Evolutionary conservation across 805 yeast genomes (phyloP).

Genomic region (Candida jianshihensis): DNA sequence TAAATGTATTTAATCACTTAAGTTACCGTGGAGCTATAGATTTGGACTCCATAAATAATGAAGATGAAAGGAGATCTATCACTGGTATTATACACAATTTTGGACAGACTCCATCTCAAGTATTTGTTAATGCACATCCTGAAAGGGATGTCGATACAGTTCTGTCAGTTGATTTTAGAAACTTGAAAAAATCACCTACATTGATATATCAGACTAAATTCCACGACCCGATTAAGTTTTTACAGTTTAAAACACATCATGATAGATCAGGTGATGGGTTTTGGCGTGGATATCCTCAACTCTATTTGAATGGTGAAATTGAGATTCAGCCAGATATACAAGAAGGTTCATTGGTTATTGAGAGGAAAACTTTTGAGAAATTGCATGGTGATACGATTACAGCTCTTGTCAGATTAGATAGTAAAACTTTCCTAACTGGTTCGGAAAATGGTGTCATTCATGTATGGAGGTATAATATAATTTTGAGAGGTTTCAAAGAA

Average conservation of each 20-base stretch:
- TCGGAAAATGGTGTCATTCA: slow-evolving; percentile 55
- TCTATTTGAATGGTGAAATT: slow-evolving; percentile 20
- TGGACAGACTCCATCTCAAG: slow-evolving; percentile 81
- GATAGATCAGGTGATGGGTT: slow-evolving; percentile 24
- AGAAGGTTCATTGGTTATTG: slow-evolving; percentile 18
- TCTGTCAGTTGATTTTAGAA: slow-evolving; percentile 29
- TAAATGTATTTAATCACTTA: slow-evolving; percentile 77
- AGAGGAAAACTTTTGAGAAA: slow-evolving; percentile 22
- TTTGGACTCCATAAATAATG: slow-evolving; percentile 66
- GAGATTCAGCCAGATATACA: slow-evolving; percentile 18
- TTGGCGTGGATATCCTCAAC: slow-evolving; percentile 46
- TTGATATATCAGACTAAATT: slow-evolving; percentile 37
- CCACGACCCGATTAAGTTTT: slow-evolving; percentile 32
- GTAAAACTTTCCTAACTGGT: slow-evolving; percentile 26
- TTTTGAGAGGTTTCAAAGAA: slow-evolving; percentile 16
- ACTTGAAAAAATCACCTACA: slow-evolving; percentile 29
- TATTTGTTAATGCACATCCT: slow-evolving; percentile 67
- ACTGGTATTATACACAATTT: slow-evolving; percentile 85
- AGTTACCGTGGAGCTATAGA: slow-evolving; percentile 83
- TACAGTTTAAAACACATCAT: slow-evolving; percentile 37
- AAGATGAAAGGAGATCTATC: slow-evolving; percentile 64
- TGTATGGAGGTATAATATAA: slow-evolving; percentile 37
- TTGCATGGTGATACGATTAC: slow-evolving; percentile 27
- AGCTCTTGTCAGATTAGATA: slow-evolving; percentile 20
- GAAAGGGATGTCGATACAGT: slow-evolving; percentile 31